Evolutionary conservation across 257 asterid species (phyloP), one percentile per base, ranked within the genome.

Genomic region (Lavandula angustifolia): DNA sequence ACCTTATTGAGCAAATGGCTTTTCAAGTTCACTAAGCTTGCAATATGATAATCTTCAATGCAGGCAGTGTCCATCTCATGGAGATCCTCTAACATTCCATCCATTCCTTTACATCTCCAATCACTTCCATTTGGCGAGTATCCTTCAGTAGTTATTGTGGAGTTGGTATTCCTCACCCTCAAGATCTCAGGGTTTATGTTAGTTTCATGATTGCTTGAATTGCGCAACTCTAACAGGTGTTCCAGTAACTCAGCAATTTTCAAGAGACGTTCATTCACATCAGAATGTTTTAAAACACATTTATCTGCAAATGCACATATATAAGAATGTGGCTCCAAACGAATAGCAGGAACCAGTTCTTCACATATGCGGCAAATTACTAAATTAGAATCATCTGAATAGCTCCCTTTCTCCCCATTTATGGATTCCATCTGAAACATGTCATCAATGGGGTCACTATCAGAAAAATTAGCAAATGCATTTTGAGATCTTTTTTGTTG

Each of bases 61-160:
- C 91, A 80, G 67, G 98, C 96, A 67, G 97, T 92, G 75, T 92
- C 98, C 94, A 89, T 92, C 82, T 85, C 98, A 76, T 89, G 98
- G 78, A 92, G 96, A 73, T 89, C 96, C 81, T 92, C 97, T 84
- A 92, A 79, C 92, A 92, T 84, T 71, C 80, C 97, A 79, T 92
- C 88, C 82, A 89, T 80, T 56, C 91, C 97, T 73, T 83, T 92
- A 80, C 81, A 73, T 68, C 95, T 81, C 83, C 82, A 84, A 69
- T 88, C 98, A 71, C 75, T 76, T 60, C 81, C 63, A 68, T 77
- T 82, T 5, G 98, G 98, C 35, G 98, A 92, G 78, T 57, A 68
- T 42, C 73, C 78, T 78, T 84, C 97, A 53, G 85, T 68, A 61
- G 77, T 60, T 52, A 64, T 66, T 9, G 83, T 71, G 34, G 87